Evolutionary conservation across 1,284 basidiomycete species (phyloP), one percentile per base, ranked within the genome.

Genomic region (Leccinum fallax): DNA sequence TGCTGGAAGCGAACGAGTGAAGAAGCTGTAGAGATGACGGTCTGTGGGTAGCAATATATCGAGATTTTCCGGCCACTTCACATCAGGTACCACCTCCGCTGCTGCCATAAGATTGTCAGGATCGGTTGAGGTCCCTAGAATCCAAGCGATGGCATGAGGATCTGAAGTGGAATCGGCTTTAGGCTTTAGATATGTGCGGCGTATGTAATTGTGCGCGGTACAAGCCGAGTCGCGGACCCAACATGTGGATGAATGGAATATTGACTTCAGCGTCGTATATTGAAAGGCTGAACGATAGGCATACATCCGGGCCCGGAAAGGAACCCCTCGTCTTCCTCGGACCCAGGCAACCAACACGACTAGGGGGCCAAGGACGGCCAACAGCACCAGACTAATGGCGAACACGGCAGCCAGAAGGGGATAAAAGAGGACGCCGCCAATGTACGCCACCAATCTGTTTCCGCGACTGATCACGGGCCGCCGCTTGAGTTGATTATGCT

Each of bases 71-170:
- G 58, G 53, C 66, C 66, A 66, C 30, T 26, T 46, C 15, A 61
- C 59, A 9, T 53, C 57, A 11, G 63, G 63, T 8, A 66, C 52
- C 16, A 65, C 24, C 26, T 60, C 58, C 19, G 63, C 64, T 7
- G 57, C 66, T 1, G 57, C 34, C 34, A 32, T 65, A 46, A 66
- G 64, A n/a, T 19, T 34, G 30, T 58, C 66, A 15, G 63, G 66
- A 55, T 66, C n/a, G 19, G 53, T 62, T 21, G 66, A 66, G 2
- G 57, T 60, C 36, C 58, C 63, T 19, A 66, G 36, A 15, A 66
- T 34, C 65, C 65, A 66, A 40, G 38, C 19, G 24, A 67, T 59
- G 4, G 65, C 53, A 46, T 28, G 57, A 43, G 58, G 6, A 34
- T 59, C 38, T 55, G 51, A 46, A 21, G 43, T 24, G 32, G 8